Base-by-base conservation (phyloP, 768 basidiomycete genomes). In the Suillus alpinus region DNA sequence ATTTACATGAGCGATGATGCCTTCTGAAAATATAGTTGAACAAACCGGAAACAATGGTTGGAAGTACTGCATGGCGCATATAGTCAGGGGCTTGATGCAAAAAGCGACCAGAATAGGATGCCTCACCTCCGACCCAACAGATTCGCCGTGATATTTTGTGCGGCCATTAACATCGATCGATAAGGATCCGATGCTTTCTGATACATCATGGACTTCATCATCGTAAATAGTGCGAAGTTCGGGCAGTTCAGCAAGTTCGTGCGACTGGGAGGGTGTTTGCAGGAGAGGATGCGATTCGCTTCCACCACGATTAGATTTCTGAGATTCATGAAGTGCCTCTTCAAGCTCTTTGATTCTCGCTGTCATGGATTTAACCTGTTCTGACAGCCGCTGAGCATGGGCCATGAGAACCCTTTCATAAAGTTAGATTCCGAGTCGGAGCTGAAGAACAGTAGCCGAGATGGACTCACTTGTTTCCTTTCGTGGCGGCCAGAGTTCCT, bases 401-500 rank as follows among this genome's bases (percentile, higher is more conserved):
- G 77, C 79, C 77, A 82, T 78, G 40, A 84, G 76, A 20, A 82
- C 81, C 66, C 83, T 84, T 32, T 61, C 7, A 36, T 23, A 59
- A 59, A 52, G 58, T 62, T 62, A 56, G 36, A 47, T 53, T 50
- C 50, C 43, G 14, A 47, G 51, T 50, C 34, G 47, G 59, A 50
- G 26, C 31, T 55, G 39, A 52, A 51, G 52, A 13, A 4, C 8
- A 49, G 16, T 7, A 23, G 10, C 49, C 39, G 50, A 43, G 34
- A 58, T 13, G n/a, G 34, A 53, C 77, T 41, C 64, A 83, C 83
- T 83, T 83, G 72, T 83, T 84, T 61, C 83, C 81, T 65, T 83
- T 84, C 49, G 82, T 84, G 29, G 83, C 81, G 7, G 80, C 73
- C 63, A 84, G 66, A 31, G 78, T 81, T 36, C 82, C 83, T 76